Conservation (phyloP, 2,329 filamentous ascomycete genomes). For the Westerdykella ornata region DNA sequence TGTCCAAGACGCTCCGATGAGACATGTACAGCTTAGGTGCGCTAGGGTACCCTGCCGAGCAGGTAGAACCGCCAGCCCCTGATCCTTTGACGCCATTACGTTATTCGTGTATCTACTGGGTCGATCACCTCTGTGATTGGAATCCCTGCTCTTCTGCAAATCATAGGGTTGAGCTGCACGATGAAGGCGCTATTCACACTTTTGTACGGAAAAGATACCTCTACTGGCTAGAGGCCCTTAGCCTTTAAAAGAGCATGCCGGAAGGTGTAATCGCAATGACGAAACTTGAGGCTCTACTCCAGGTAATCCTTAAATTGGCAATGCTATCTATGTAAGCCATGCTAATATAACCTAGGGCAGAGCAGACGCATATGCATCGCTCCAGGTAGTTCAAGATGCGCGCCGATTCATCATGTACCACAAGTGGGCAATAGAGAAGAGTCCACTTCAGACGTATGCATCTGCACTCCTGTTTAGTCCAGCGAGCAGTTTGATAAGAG, state of each 20-base stretch:
- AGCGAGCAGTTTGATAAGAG: slow-evolving; percentile 10
- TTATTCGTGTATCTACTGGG: slow-evolving; percentile 33
- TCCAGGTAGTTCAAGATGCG: too few relatives aligned
- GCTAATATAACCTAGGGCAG: too few relatives aligned
- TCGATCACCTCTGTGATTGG: slow-evolving; percentile 26
- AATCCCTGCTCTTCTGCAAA: slow-evolving; percentile 1
- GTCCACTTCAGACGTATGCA: too few relatives aligned
- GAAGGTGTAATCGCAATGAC: slow-evolving; percentile 10
- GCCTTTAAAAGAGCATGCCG: slow-evolving; percentile 7
- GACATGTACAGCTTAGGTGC: slow-evolving; percentile 19
- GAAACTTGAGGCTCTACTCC: slow-evolving; percentile 6
- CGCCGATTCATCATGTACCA: too few relatives aligned
- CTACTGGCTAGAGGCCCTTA: slow-evolving; percentile 8
- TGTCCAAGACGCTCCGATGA: slow-evolving; percentile 12
- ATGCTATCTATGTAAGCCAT: too few relatives aligned
- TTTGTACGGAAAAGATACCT: slow-evolving; percentile 10
- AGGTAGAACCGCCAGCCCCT: slow-evolving; percentile 15
- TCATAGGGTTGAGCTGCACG: not conserved
- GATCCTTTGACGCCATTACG: slow-evolving; percentile 19
- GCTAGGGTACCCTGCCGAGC: slow-evolving; percentile 11
- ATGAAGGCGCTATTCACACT: slow-evolving; percentile 4
- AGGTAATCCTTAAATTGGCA: slow-evolving; percentile 8
- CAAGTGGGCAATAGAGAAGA: too few relatives aligned
- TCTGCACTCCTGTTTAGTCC: slow-evolving; percentile 19
- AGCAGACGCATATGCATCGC: too few relatives aligned